Evolutionary conservation across 352 stramenopile genomes (phyloP), one percentile per base, ranked within the genome.

Genomic region (Globisporangium solare): DNA sequence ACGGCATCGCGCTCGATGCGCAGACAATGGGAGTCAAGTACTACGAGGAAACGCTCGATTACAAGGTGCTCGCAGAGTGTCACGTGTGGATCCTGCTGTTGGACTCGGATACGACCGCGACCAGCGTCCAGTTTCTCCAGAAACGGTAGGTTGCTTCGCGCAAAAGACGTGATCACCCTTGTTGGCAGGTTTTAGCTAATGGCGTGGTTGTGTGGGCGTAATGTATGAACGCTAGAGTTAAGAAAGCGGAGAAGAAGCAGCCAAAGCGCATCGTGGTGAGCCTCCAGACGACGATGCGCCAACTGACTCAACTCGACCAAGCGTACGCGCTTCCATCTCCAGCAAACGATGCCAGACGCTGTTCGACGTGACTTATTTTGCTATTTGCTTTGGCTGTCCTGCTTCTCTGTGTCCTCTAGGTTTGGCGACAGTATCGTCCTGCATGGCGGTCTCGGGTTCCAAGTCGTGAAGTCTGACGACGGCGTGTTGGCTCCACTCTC

Each of bases 381-480:
- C 27, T n/a, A n/a, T n/a, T n/a, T n/a, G n/a, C n/a, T n/a, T n/a
- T n/a, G n/a, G n/a, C n/a, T n/a, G n/a, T n/a, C n/a, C n/a, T n/a
- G n/a, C n/a, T n/a, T n/a, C n/a, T 35, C 4, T 35, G 0, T 35
- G 27, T 35, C 10, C 27, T 8, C 1, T 35, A 92, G 79, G 20
- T 81, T 94, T 24, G 75, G 79, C 10, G 71, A 88, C 10, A 66
- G 70, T 21, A 71, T 81, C 35, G 78, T 92, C 47, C 57, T 94
- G 31, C 71, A 92, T 43, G 84, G 82, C 22, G 84, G 84, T 32
- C 67, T 75, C 31, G 83, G 80, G 43, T 94, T 94, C 47, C 82
- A 92, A 45, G 63, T 92, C 27, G 64, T 83, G 11, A 57, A 68
- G 18, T 74, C 85, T 48, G 67, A 71, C 42, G 57, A 82, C 1